phyloP scores from a whole-genome alignment of 169 alveolate species.

The Amoebophrya sp. region DNA sequence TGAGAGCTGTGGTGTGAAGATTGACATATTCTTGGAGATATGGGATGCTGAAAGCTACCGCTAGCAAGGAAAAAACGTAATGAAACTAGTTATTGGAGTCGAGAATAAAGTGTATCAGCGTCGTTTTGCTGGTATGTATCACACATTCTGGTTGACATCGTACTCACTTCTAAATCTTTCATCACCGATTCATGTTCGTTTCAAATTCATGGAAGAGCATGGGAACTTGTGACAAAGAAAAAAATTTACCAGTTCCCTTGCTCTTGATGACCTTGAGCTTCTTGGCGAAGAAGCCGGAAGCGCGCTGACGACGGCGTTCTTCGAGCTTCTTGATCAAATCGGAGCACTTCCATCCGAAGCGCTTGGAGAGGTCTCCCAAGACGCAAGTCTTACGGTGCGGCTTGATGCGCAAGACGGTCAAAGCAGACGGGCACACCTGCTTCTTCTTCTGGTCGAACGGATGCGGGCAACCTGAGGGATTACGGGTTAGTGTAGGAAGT shows the following conservation, averaged over 20 bases:
- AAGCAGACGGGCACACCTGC: slow-evolving; percentile 50
- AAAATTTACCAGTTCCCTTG: not conserved
- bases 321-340: not conserved
- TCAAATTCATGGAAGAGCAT: too few relatives aligned
- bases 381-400: slow-evolving; percentile 54
- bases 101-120: too few relatives aligned
- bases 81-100: too few relatives aligned
- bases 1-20: not conserved
- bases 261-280: slow-evolving; percentile 10
- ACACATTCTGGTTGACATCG: too few relatives aligned
- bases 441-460: slow-evolving; percentile 54
- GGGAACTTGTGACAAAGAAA: not conserved
- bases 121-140: too few relatives aligned
- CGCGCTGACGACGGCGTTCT: not conserved
- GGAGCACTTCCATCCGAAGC: slow-evolving; percentile 20
- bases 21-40: not conserved
- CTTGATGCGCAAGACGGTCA: slow-evolving; percentile 53
- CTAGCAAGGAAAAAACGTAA: not conserved
- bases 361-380: slow-evolving; percentile 53
- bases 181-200: too few relatives aligned
- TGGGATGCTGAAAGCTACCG: not conserved
- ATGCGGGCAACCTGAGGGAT: slow-evolving; percentile 52
- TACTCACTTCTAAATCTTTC: too few relatives aligned
- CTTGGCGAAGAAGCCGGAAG: not conserved
- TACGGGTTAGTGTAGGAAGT: not conserved